Evolutionary conservation across 139 green algal species (phyloP).

Genomic region (Closterium sp.): DNA sequence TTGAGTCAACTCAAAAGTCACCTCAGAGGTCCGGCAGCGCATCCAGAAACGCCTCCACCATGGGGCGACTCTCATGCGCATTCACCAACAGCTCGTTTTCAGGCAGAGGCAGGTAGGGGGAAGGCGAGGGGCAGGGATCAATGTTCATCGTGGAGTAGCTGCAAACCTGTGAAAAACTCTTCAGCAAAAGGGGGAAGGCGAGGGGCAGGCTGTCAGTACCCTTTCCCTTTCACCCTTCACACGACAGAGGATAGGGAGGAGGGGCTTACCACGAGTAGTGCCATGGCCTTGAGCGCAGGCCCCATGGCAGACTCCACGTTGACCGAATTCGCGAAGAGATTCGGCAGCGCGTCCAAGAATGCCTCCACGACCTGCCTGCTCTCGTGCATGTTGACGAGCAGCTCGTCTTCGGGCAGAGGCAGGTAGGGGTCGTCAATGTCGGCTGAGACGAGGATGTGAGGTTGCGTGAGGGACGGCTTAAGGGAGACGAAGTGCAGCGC

Average conservation of each 20-base stretch:
- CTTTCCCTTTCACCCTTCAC: no score
- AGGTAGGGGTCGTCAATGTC: slow-evolving; percentile 89
- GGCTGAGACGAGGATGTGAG: slow-evolving; percentile 75
- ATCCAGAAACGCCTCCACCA: slow-evolving; percentile 86
- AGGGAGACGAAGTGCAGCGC: slow-evolving; percentile 62
- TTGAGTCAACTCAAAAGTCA: no score
- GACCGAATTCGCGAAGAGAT: slow-evolving; percentile 61
- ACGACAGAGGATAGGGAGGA: no score
- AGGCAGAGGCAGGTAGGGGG: slow-evolving; percentile 42
- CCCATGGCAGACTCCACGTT: slow-evolving; percentile 79
- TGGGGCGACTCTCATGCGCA: slow-evolving; percentile 67
- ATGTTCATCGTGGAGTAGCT: no score
- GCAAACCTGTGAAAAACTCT: no score
- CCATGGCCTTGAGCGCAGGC: slow-evolving; percentile 88
- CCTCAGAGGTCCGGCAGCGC: slow-evolving; percentile 65
- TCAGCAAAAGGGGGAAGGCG: no score
- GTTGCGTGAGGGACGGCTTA: slow-evolving; percentile 65
- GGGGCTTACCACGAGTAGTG: slow-evolving; percentile 69
- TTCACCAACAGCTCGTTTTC: slow-evolving; percentile 94
- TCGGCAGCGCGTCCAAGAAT: slow-evolving; percentile 82
- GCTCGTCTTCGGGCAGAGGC: slow-evolving; percentile 83
- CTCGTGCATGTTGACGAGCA: slow-evolving; percentile 90
- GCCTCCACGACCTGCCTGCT: slow-evolving; percentile 71
- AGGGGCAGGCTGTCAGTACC: no score
- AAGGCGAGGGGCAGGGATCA: no score